Percentiles rank a stretch among this genome's conserved stretches.
These are phyloP conservation scores for Orbilia quercus DNA, from an alignment of 2,329 filamentous ascomycete species.

Conservation along the genomic window DNA sequence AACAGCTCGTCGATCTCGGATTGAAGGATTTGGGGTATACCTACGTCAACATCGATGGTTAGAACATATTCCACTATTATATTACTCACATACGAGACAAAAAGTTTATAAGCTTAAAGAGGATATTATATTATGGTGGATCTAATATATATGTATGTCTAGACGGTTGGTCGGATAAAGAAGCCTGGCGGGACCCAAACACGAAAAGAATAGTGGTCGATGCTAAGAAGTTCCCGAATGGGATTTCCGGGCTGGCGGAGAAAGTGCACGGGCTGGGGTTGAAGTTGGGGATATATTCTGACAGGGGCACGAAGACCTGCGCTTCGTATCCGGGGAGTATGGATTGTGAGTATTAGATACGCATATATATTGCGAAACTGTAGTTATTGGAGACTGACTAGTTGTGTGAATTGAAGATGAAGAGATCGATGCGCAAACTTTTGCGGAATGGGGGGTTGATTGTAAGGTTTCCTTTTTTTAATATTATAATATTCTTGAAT, in stretches of 20 bases:
- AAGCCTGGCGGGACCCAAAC: constrained; percentile 63
- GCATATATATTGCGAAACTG: too few relatives aligned
- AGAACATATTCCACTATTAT: constrained; percentile 1
- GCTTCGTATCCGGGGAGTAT: constrained; percentile 70
- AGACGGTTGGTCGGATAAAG: constrained; percentile 71
- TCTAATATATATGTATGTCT: neutral
- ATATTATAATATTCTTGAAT: neutral
- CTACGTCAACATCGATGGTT: constrained; percentile 67
- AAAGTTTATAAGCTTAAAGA: too few relatives aligned
- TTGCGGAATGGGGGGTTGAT: constrained; percentile 71
- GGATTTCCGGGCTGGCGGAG: constrained; percentile 69
- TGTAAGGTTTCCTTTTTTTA: constrained; percentile 62
- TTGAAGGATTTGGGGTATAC: constrained; percentile 69
- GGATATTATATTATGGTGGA: too few relatives aligned
- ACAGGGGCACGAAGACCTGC: constrained; percentile 68
- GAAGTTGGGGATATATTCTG: constrained; percentile 74
- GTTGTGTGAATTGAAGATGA: constrained; percentile 17
- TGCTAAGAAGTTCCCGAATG: constrained; percentile 69
- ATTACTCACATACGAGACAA: neutral
- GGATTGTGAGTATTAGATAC: constrained; percentile 68
- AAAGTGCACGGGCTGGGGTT: constrained; percentile 70
- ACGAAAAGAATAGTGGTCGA: constrained; percentile 67
- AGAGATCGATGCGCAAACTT: constrained; percentile 62
- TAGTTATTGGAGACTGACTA: too few relatives aligned
- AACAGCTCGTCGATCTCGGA: constrained; percentile 67